Conservation (phyloP, 2,329 filamentous ascomycete species). For the Colletotrichum theobromicola region DNA sequence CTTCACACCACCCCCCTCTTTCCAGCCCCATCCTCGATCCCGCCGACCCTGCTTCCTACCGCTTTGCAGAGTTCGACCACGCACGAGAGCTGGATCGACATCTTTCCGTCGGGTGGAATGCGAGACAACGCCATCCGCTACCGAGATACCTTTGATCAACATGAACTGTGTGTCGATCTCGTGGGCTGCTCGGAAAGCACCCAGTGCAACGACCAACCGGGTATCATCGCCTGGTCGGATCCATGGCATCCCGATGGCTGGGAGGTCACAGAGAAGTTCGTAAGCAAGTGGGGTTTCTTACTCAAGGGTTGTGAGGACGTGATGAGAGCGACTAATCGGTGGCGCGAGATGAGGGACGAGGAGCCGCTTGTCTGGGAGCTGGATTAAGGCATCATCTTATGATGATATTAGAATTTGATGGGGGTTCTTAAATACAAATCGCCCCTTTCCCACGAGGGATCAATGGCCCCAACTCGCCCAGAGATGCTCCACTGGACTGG, state of each 20-base stretch:
- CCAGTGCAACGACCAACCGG: background rate
- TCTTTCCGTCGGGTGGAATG: conserved; percentile 32
- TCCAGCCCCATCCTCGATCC: conserved; percentile 16
- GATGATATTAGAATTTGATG: background rate
- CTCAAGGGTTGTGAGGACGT: conserved; percentile 41
- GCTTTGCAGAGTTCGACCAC: conserved; percentile 25
- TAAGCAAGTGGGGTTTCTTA: conserved; percentile 48
- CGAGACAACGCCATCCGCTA: conserved; percentile 30
- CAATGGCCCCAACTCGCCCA: background rate
- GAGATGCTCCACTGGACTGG: background rate
- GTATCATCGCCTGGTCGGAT: conserved; percentile 20
- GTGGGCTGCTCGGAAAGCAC: background rate
- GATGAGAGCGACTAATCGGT: conserved; percentile 40
- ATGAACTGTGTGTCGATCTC: conserved; percentile 5
- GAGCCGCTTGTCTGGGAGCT: conserved; percentile 12
- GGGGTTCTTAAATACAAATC: background rate
- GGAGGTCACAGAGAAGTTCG: conserved; percentile 51
- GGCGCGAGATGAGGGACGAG: conserved; percentile 27
- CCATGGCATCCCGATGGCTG: conserved; percentile 47
- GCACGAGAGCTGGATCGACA: conserved; percentile 34
- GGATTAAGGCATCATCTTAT: background rate
- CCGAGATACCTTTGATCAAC: background rate
- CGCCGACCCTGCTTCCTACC: conserved; percentile 27
- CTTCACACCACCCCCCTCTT: conserved; percentile 25
- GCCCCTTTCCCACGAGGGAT: background rate